Evolutionary conservation across 2,329 filamentous ascomycete genomes (phyloP), one percentile per base, ranked within the genome.

Genomic region (Dendryphion nanum): DNA sequence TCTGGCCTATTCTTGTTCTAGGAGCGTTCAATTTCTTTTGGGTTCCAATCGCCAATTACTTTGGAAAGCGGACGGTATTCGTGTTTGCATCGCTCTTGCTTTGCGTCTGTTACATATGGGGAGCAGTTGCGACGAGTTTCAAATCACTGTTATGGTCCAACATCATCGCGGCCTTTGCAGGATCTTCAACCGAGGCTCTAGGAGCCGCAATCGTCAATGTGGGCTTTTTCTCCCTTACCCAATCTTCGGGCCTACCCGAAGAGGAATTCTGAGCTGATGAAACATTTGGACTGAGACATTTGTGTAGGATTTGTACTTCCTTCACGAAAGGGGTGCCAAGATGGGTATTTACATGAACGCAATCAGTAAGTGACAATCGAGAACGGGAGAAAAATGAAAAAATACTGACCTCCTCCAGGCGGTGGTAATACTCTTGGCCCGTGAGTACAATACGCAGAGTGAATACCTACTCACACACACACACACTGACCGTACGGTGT

Each of bases 1-100:
- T 66, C 10, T 68, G 61, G 51, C 64, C 64, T 1, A 72, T 76
- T 44, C 55, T 76, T 3, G 66, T 73, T 2, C 65, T 76, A 3
- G 72, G 73, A n/a, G n/a, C n/a, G n/a, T n/a, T n/a, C n/a, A n/a
- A n/a, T n/a, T n/a, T n/a, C n/a, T n/a, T n/a, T n/a, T n/a, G n/a
- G n/a, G n/a, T n/a, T n/a, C n/a, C n/a, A n/a, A n/a, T n/a, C n/a
- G n/a, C n/a, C n/a, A n/a, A n/a, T n/a, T n/a, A n/a, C n/a, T n/a
- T n/a, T n/a, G n/a, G n/a, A n/a, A n/a, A n/a, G n/a, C n/a, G n/a
- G n/a, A n/a, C n/a, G n/a, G n/a, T n/a, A n/a, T n/a, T n/a, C n/a
- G n/a, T n/a, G n/a, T n/a, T n/a, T n/a, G n/a, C n/a, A n/a, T n/a
- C n/a, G n/a, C n/a, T n/a, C n/a, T n/a, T n/a, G n/a, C n/a, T n/a